phyloP scores from a whole-genome alignment of 805 yeast species.

The Peterozyma toletana region DNA sequence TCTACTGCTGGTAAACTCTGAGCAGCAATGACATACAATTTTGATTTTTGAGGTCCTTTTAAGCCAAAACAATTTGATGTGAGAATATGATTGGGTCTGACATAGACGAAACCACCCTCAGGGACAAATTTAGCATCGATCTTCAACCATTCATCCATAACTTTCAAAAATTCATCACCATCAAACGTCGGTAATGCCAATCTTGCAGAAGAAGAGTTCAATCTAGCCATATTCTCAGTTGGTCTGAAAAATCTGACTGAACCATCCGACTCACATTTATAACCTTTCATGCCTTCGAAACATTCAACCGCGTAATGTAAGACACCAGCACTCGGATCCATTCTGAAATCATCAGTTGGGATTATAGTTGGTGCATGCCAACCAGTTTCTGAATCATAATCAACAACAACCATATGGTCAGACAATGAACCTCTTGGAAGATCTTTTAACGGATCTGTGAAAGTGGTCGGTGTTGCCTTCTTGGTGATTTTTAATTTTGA shows the following conservation, averaged over 20 bases:
- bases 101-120: conserved; percentile 35
- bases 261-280: conserved; percentile 25
- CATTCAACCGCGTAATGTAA: conserved; percentile 39
- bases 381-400: conserved; percentile 34
- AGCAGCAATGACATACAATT: conserved; percentile 34
- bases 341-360: conserved; percentile 31
- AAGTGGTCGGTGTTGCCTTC: background rate
- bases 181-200: conserved; percentile 41
- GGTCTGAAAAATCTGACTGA: conserved; percentile 29
- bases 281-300: conserved; percentile 42
- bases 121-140: conserved; percentile 39
- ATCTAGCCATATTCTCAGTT: conserved; percentile 39
- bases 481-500: conserved; percentile 3
- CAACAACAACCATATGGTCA: conserved; percentile 39
- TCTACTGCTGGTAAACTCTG: conserved; percentile 29
- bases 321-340: conserved; percentile 35
- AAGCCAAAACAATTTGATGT: conserved; percentile 41
- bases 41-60: conserved; percentile 33
- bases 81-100: conserved; percentile 46
- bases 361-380: conserved; percentile 36
- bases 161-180: conserved; percentile 33
- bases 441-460: background rate
- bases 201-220: conserved; percentile 41
- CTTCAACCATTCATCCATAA: conserved; percentile 32
- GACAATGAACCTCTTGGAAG: conserved; percentile 21